phyloP scores from a whole-genome alignment of 2,329 filamentous ascomycete species.

The Colletotrichum sansevieriae region DNA sequence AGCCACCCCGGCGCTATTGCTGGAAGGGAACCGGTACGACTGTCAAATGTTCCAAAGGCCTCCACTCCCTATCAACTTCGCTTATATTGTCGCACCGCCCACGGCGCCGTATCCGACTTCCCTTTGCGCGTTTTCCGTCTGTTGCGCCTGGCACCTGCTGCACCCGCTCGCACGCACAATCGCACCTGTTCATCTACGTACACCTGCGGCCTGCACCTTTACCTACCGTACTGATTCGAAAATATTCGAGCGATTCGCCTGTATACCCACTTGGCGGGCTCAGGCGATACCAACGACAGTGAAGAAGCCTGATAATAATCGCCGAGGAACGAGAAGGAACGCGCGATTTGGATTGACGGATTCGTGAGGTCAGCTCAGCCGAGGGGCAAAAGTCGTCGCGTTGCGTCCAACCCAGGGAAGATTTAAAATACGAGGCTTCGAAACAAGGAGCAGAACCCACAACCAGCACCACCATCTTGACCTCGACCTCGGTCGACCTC shows the following conservation, averaged over 20 bases:
- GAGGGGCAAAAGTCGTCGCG: slow-evolving; percentile 20
- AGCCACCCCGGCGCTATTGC: slow-evolving; percentile 26
- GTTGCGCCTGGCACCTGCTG: slow-evolving; percentile 28
- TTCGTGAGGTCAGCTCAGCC: neutral
- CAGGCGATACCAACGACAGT: too few relatives aligned
- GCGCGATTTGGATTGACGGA: neutral
- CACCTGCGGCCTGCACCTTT: slow-evolving; percentile 7
- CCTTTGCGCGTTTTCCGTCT: slow-evolving; percentile 22
- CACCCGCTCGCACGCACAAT: slow-evolving; percentile 18
- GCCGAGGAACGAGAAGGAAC: neutral
- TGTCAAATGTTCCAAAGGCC: slow-evolving; percentile 18
- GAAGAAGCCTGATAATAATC: neutral
- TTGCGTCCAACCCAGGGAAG: slow-evolving; percentile 7
- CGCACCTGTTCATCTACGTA: neutral
- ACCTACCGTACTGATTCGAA: neutral
- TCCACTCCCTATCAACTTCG: slow-evolving; percentile 36
- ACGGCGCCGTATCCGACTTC: slow-evolving; percentile 1
- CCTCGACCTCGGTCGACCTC: slow-evolving; percentile 5
- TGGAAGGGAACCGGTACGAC: slow-evolving; percentile 26
- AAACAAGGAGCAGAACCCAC: slow-evolving; percentile 28
- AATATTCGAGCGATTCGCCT: neutral
- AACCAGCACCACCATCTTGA: slow-evolving; percentile 12
- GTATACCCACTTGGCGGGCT: too few relatives aligned
- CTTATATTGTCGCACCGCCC: slow-evolving; percentile 40
- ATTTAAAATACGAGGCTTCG: slow-evolving; percentile 15